Conservation (phyloP, 805 yeast genomes). For the Lipomyces japonicus region DNA sequence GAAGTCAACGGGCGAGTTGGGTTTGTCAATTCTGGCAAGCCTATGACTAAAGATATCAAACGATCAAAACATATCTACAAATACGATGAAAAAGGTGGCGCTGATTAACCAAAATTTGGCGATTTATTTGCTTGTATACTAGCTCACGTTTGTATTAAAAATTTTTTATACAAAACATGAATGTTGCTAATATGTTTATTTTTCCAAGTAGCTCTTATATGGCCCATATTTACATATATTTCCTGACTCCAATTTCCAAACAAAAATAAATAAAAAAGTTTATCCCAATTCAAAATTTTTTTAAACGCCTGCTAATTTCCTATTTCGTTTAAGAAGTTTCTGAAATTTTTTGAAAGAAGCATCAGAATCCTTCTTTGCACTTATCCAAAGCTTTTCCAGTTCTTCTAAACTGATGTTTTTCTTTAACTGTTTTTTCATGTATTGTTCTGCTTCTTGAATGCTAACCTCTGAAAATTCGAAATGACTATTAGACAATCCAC, state of each 20-base stretch:
- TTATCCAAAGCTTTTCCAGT: constrained; percentile 18
- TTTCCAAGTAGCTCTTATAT: too few relatives aligned
- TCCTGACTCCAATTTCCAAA: not conserved
- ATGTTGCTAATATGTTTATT: not conserved
- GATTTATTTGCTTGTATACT: too few relatives aligned
- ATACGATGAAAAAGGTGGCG: not conserved
- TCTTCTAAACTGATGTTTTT: constrained; percentile 13
- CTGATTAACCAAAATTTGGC: too few relatives aligned
- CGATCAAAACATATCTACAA: constrained; percentile 24
- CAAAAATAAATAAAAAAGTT: not conserved
- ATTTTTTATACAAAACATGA: too few relatives aligned
- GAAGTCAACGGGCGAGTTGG: constrained; percentile 27
- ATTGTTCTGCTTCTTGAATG: constrained; percentile 11
- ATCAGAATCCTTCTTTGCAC: constrained; percentile 18
- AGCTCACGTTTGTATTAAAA: too few relatives aligned
- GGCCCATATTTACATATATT: too few relatives aligned
- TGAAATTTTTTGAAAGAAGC: constrained; percentile 14
- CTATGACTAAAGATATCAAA: constrained; percentile 17
- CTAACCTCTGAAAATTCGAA: constrained; percentile 9
- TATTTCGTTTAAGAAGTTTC: constrained; percentile 14
- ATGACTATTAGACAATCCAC: not conserved
- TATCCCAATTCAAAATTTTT: constrained; percentile 5
- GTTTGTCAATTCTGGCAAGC: constrained; percentile 17
- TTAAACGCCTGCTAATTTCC: constrained; percentile 14
- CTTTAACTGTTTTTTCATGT: not conserved